Evolutionary conservation across 1,284 basidiomycete species (phyloP), one percentile per base, ranked within the genome.

Genomic region (Trichosporon faecale): DNA sequence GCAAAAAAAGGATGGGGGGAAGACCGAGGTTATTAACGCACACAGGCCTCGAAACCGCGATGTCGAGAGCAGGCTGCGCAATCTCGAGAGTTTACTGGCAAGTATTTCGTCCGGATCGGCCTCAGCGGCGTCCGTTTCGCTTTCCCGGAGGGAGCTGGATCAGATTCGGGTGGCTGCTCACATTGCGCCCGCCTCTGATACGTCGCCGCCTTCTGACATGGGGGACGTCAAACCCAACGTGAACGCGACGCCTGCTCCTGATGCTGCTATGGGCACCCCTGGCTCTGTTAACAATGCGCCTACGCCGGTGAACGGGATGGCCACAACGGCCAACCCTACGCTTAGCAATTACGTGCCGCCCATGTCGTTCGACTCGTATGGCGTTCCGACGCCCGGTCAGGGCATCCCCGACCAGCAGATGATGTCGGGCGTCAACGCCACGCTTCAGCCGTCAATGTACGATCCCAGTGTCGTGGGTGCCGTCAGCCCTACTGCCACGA

Each of bases 61-160:
- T 44, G 70, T 78, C 8, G 77, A 78, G 67, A 74, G 68, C 33
- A 72, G 77, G 3, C 70, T 78, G 25, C 74, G 76, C 25, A 78
- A 77, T 66, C 72, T 78, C 29, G 77, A 78, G 66, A 73, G 71
- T 35, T 72, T 78, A 11, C 70, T 77, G 9, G 74, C 77, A 12
- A 74, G 66, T 44, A 78, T 77, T 6, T 76, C 76, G 12, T 67
- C 72, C 16, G 75, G 73, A 35, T 29, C 67, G 8, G 68, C 70
- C 1, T 71, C 71, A 2, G 74, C 74, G 5, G 73, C 75, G 2
- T 61, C 57, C 14, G 27, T 73, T 0, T 70, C 73, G 0, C 67
- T 78, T 5, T 75, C 76, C 14, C 68, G 72, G 6, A 68, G 74
- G 40, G 76, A 78, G 46, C 68, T 78, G 1, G 72, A 74, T 46